Base-by-base conservation (phyloP, 2,329 filamentous ascomycete genomes). In the Ophiocordyceps australis region DNA sequence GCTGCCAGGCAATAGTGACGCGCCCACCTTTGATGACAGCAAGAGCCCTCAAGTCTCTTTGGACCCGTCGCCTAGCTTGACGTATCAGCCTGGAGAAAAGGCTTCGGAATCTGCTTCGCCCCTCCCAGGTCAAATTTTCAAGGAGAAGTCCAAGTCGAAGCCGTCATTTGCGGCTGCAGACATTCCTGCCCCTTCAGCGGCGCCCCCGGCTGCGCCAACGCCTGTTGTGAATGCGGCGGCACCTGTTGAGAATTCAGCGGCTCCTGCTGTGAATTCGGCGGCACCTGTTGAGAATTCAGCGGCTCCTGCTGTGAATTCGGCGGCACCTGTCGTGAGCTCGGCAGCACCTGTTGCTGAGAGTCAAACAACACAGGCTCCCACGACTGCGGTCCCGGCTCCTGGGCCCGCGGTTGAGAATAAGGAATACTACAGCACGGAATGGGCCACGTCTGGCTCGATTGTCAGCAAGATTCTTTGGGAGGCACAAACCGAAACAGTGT, bases 401-500 rank as follows among this genome's bases (percentile, higher is more conserved):
- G 27, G 36, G n/a, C 26, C 35, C 6, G 14, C 21, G 9, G 33
- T 38, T 5, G 36, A 42, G 5, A 44, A 46, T 8, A 45, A 50
- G 18, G 48, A 37, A 30, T 46, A 36, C 34, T 55, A 35, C 32
- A 63, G 59, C 42, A 74, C 66, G 5, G 45, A 67, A 35, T 69
- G 55, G 32, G 32, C 60, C 24, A 71, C 65, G 12, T 48, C 49
- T 7, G 57, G 56, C 26, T 52, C 54, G 23, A 36, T 57, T 6
- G 61, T 74, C 9, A 55, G 55, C 32, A 60, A 72, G 47, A 56
- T 74, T 14, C 43, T 69, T 9, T 67, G 63, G 58, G 59, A 64
- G 27, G 55, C 71, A 46, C 55, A 63, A 23, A 39, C 58, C 26
- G 59, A 67, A 11, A 68, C 61, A 1, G 46, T 57, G 28, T 42